Base-by-base conservation (phyloP, 148 eudicot genomes). In the Camellia lanceoleosa region DNA sequence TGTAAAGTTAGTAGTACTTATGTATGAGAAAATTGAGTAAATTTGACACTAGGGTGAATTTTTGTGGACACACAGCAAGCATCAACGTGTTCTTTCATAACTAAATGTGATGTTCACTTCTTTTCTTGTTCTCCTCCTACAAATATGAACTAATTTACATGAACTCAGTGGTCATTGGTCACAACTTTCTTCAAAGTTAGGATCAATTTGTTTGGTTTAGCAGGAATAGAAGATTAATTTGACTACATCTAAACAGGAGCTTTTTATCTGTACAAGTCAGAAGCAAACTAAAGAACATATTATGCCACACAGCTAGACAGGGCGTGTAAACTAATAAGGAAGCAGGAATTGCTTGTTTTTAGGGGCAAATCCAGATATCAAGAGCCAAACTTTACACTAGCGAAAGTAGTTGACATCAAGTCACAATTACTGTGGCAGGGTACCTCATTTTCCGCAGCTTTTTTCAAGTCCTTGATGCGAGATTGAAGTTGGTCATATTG, bases 401-500 rank as follows among this genome's bases (percentile, higher is more conserved):
- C 46, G 23, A 68, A 41, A 58, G 42, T 23, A 38, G 4, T 56
- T 55, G 52, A 59, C 13, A 43, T 14, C 3, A 67, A 65, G 51
- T 66, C 58, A 58, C 23, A 73, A 13, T 11, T 15, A 16, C 23
- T 23, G 59, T 5, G 55, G 62, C 55, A 69, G 18, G 56, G 51
- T 91, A 96, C 99, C 99, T 96, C 99, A 77, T 96, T 90, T 83
- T 93, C 94, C 78, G 98, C 90, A 84, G 97, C 88, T 68, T 79
- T 87, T 87, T 86, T 92, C 70, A 96, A 91, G 74, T 90, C 95
- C 82, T 88, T 91, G 84, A 96, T 93, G 79, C 97, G 99, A 65
- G 95, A 89, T 83, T 96, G 99, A 73, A 96, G 92, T 82, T 88
- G 78, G 83, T 96, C 98, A 84, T 96, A 96, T 90, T 96, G 99